Conservation (phyloP, 495 filamentous ascomycete species). For the Penicillium samsonianum region DNA sequence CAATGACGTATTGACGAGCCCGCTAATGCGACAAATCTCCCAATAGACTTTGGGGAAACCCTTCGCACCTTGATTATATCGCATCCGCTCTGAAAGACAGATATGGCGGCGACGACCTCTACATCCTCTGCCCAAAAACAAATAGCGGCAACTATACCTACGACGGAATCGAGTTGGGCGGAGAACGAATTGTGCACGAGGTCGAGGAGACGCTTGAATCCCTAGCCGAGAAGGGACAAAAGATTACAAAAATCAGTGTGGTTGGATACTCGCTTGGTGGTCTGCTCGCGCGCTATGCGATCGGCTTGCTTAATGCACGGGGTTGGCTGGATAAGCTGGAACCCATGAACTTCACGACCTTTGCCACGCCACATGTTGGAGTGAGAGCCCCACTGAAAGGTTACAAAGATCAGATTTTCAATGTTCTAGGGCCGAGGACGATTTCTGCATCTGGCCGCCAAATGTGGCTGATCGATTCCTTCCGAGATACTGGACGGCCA, state of each 20-base stretch:
- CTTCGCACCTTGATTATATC: conserved; percentile 74
- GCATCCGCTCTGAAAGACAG: conserved; percentile 65
- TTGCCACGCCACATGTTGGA: conserved; percentile 87
- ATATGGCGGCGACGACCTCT: conserved; percentile 62
- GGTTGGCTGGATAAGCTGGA: conserved; percentile 76
- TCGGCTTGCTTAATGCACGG: conserved; percentile 78
- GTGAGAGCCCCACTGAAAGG: conserved; percentile 75
- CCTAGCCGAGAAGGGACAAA: conserved; percentile 62
- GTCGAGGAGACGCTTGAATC: conserved; percentile 77
- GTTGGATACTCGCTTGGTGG: conserved; percentile 91
- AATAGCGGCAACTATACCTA: conserved; percentile 88
- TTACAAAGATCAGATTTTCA: conserved; percentile 68
- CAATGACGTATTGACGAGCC: conserved; percentile 8
- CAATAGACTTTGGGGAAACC: conserved; percentile 86
- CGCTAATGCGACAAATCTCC: conserved; percentile 13
- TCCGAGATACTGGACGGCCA: conserved; percentile 76
- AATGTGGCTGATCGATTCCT: conserved; percentile 82
- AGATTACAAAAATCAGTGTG: conserved; percentile 79
- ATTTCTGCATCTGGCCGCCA: conserved; percentile 82
- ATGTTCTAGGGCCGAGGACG: conserved; percentile 73
- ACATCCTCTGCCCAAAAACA: conserved; percentile 74
- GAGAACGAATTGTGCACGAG: conserved; percentile 83
- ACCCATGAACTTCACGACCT: conserved; percentile 92
- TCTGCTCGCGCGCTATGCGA: conserved; percentile 81
- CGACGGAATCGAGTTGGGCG: conserved; percentile 89